phyloP scores from a whole-genome alignment of 2,329 filamentous ascomycete genomes.

The Grosmannia penicillata region DNA sequence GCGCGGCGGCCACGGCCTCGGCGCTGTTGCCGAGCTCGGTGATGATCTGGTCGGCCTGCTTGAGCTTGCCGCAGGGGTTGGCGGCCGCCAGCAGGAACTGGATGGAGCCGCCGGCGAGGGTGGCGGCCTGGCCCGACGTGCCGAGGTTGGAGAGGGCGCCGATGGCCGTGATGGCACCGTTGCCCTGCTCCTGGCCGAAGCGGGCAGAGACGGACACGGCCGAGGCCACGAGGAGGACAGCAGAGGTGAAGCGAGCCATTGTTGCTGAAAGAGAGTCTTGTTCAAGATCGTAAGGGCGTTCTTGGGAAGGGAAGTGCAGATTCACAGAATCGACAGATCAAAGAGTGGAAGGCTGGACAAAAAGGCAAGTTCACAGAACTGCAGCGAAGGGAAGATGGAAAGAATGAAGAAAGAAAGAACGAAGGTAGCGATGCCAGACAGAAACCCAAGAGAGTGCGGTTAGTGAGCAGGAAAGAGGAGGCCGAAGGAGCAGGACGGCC shows the following conservation, averaged over 20 bases:
- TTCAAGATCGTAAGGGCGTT: too few species aligned
- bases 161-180: slow-evolving; percentile 35
- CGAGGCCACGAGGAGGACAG: slow-evolving; percentile 17
- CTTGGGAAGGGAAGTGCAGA: neutral
- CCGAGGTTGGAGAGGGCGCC: slow-evolving; percentile 35
- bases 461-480: slow-evolving; percentile 3
- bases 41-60: slow-evolving; percentile 50
- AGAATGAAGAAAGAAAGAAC: slow-evolving; percentile 4
- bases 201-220: slow-evolving; percentile 23
- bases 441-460: slow-evolving; percentile 3
- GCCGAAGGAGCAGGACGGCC: neutral
- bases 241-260: slow-evolving; percentile 23
- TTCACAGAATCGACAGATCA: slow-evolving; percentile 6
- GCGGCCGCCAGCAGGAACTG: slow-evolving; percentile 46
- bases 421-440: slow-evolving; percentile 4
- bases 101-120: slow-evolving; percentile 45
- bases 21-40: slow-evolving; percentile 41
- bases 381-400: slow-evolving; percentile 5
- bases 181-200: slow-evolving; percentile 47
- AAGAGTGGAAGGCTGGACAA: neutral
- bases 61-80: slow-evolving; percentile 27
- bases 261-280: slow-evolving; percentile 17
- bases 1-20: slow-evolving; percentile 44
- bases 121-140: slow-evolving; percentile 41
- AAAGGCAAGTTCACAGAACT: slow-evolving; percentile 10